phyloP scores from a whole-genome alignment of 2,329 filamentous ascomycete species.

The Parasarocladium wereldwijsianum region DNA sequence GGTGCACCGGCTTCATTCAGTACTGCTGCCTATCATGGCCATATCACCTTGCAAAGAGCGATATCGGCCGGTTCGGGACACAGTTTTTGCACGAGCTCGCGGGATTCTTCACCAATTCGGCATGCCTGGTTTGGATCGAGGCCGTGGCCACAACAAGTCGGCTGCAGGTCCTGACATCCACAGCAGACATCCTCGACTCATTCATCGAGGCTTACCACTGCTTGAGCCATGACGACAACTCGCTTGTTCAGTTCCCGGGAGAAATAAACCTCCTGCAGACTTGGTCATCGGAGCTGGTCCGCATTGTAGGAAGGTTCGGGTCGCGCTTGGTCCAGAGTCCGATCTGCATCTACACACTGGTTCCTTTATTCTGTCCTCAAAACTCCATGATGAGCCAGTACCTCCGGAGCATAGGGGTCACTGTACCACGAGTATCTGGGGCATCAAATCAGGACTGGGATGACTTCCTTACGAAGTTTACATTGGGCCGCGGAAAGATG shows the following conservation, averaged over 20 bases:
- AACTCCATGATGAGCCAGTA: background rate
- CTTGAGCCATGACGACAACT: background rate
- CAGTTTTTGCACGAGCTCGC: background rate
- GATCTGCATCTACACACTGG: background rate
- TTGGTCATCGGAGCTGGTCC: background rate
- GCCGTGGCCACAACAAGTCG: background rate
- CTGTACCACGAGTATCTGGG: background rate
- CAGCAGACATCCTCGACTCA: background rate
- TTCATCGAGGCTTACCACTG: background rate
- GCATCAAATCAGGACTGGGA: background rate
- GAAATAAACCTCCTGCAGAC: background rate
- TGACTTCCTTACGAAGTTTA: background rate
- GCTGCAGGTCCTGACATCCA: background rate
- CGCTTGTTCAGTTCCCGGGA: background rate
- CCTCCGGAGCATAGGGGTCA: background rate
- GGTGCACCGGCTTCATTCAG: background rate
- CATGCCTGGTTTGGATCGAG: background rate
- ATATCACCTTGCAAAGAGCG: background rate
- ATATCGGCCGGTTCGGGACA: background rate
- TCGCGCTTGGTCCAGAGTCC: background rate
- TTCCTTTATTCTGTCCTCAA: background rate
- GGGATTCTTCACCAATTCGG: background rate
- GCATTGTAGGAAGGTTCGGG: conserved; percentile 1
- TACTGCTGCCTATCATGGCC: background rate
- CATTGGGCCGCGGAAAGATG: background rate